phyloP scores from a whole-genome alignment of 768 basidiomycete genomes.

The Arthromyces matolae region DNA sequence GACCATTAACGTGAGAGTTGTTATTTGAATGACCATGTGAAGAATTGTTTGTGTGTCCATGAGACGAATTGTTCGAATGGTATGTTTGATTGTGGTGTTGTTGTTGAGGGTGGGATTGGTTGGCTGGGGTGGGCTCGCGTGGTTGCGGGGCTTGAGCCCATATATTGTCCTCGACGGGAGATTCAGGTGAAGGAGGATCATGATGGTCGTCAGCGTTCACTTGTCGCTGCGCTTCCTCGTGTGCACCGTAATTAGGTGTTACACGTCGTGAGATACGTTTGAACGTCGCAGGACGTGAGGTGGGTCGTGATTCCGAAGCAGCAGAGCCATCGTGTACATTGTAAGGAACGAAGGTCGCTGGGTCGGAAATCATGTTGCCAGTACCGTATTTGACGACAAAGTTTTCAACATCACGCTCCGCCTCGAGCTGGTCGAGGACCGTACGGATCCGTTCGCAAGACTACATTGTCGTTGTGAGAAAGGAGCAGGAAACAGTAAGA shows the following conservation, averaged over 20 bases:
- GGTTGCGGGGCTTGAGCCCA: constrained; percentile 12
- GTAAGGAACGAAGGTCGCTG: constrained; percentile 73
- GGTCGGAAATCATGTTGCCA: constrained; percentile 75
- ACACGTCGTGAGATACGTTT: constrained; percentile 29
- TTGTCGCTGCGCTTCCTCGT: constrained; percentile 13
- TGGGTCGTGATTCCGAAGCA: constrained; percentile 14
- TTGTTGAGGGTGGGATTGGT: not conserved
- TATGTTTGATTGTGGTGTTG: too few species aligned
- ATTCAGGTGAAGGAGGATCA: constrained; percentile 44
- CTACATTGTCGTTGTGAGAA: constrained; percentile 39
- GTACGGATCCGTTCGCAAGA: constrained; percentile 88
- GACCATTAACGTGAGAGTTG: constrained; percentile 1
- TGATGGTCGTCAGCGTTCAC: constrained; percentile 8
- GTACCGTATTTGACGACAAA: constrained; percentile 89
- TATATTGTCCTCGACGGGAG: constrained; percentile 31
- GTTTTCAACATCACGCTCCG: constrained; percentile 76
- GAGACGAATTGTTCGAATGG: too few species aligned
- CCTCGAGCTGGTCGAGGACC: constrained; percentile 81
- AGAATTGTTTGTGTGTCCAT: too few species aligned
- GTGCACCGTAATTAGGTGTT: constrained; percentile 10
- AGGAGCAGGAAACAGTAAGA: constrained; percentile 1
- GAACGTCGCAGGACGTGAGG: constrained; percentile 26
- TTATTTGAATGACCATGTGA: too few species aligned
- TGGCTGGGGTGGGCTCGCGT: not conserved
- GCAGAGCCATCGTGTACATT: constrained; percentile 28